Evolutionary conservation across 2,329 filamentous ascomycete genomes (phyloP).

Genomic region (Ceratocystis huliohia): DNA sequence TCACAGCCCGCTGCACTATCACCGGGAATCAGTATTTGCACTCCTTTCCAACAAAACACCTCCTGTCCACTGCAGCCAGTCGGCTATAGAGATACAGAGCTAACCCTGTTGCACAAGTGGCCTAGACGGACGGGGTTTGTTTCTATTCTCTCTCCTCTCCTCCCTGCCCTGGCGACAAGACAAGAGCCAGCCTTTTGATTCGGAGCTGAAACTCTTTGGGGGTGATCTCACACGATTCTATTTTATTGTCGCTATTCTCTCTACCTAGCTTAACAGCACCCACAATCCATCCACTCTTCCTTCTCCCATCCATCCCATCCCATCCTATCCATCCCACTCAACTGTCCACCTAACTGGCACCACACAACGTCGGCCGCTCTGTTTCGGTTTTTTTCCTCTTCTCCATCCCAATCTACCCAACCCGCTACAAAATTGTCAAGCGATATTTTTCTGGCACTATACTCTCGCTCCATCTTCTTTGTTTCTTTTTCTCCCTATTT

Average conservation of each 20-base stretch:
- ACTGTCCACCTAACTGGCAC: not conserved
- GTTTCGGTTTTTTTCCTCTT: not conserved
- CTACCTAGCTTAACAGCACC: not conserved
- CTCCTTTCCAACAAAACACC: too few species aligned
- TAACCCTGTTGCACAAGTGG: not conserved
- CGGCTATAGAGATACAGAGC: too few species aligned
- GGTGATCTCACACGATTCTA: not conserved
- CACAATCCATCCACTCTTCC: not conserved
- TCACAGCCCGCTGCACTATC: too few species aligned
- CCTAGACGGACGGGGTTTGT: not conserved
- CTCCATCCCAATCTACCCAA: not conserved
- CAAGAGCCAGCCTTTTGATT: slow-evolving; percentile 7
- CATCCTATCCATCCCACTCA: not conserved
- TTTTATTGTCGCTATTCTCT: not conserved
- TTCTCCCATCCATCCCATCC: not conserved
- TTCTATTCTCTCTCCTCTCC: not conserved
- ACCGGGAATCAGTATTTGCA: too few species aligned
- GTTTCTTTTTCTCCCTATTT: not conserved
- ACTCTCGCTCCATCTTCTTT: not conserved
- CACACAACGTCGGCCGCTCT: not conserved
- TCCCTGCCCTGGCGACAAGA: not conserved
- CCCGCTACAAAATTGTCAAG: not conserved
- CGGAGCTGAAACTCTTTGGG: slow-evolving; percentile 12
- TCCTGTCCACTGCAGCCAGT: too few species aligned
- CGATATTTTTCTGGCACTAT: not conserved